Evolutionary conservation across 2,329 filamentous ascomycete genomes (phyloP).

Genomic region (Arthroderma sp.): DNA sequence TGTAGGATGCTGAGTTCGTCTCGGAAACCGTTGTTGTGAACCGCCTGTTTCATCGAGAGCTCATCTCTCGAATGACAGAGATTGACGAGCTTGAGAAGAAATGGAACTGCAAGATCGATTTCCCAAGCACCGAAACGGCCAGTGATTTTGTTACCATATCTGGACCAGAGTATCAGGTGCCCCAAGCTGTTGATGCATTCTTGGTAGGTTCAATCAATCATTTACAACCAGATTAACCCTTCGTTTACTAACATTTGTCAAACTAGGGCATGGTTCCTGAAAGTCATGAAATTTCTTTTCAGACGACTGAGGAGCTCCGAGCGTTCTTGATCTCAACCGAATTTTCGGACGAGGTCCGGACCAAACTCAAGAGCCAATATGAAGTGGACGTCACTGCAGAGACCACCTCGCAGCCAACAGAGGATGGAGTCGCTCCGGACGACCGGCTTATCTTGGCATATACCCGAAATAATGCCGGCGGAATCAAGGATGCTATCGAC

Average conservation of each 20-base stretch:
- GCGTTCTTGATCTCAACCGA: conserved; percentile 70
- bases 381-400: conserved; percentile 64
- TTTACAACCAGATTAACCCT: background rate
- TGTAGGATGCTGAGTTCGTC: conserved; percentile 84
- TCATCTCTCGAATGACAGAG: conserved; percentile 74
- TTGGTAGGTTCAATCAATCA: conserved; percentile 43
- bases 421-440: conserved; percentile 33
- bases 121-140: conserved; percentile 92
- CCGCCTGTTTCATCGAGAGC: conserved; percentile 85
- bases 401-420: conserved; percentile 20
- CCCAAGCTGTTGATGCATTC: conserved; percentile 90
- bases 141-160: conserved; percentile 94
- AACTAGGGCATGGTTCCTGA: conserved; percentile 85
- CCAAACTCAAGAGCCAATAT: conserved; percentile 80
- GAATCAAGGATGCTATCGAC: conserved; percentile 88
- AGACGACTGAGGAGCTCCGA: conserved; percentile 60
- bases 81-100: conserved; percentile 96
- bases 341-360: conserved; percentile 65
- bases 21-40: conserved; percentile 89
- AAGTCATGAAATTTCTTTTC: conserved; percentile 79
- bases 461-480: conserved; percentile 92
- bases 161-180: conserved; percentile 95
- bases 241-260: conserved; percentile 17
- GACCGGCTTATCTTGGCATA: conserved; percentile 60
- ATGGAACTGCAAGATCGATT: conserved; percentile 99